A percentile compares a stretch with the other conserved stretches of the same genome.
Conservation (phyloP, 106 monocot species). For the Dendrobium chrysotoxum region DNA sequence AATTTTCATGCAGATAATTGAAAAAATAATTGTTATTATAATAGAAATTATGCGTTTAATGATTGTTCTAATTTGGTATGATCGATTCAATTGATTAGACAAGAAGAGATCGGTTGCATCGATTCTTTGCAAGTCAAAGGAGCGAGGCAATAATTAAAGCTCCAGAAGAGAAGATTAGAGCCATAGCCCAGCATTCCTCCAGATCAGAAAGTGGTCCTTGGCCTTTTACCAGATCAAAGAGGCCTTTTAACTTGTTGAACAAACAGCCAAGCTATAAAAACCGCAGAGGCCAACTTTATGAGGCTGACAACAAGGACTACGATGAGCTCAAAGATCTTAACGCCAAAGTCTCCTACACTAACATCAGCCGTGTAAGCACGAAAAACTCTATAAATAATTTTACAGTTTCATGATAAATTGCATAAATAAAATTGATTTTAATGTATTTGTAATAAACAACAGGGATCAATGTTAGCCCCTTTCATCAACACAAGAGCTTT, state of each 20-base stretch:
- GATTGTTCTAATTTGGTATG: background rate
- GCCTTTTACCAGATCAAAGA: constrained; percentile 21
- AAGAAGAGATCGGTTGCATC: constrained; percentile 25
- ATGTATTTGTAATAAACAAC: background rate
- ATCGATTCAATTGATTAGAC: constrained; percentile 12
- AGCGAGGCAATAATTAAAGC: constrained; percentile 38
- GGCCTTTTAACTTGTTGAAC: constrained; percentile 41
- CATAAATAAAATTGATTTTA: too few relatives aligned
- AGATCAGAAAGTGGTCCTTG: background rate
- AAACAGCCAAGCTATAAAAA: constrained; percentile 37
- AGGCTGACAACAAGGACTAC: constrained; percentile 40
- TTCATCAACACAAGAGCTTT: constrained; percentile 46
- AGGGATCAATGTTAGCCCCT: constrained; percentile 66
- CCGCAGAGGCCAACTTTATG: constrained; percentile 34
- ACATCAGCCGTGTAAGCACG: constrained; percentile 34
- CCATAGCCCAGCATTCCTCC: constrained; percentile 16
- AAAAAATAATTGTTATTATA: background rate
- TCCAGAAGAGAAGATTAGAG: constrained; percentile 45
- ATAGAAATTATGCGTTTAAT: background rate
- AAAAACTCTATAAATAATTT: too few relatives aligned
- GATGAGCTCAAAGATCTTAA: constrained; percentile 36
- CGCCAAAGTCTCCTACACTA: constrained; percentile 35
- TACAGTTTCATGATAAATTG: too few relatives aligned
- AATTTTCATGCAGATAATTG: background rate
- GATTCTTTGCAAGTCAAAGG: constrained; percentile 32